Percentiles rank a stretch among this genome's conserved stretches.
These are phyloP conservation scores for Cochlearia excelsa DNA, from an alignment of 345 rosid species.

Conservation along the genomic window DNA sequence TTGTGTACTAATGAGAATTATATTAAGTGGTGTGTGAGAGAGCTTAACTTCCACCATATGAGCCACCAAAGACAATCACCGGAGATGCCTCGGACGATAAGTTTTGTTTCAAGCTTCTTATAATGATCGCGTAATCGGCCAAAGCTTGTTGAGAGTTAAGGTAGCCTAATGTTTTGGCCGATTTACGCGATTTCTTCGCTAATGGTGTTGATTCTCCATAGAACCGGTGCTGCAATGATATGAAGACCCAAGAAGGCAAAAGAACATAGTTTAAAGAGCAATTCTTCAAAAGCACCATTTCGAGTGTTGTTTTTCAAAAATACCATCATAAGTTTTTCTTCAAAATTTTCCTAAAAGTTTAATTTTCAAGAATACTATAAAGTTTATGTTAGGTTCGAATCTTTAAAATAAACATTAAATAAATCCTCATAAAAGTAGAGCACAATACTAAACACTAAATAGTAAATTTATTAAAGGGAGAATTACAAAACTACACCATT, in stretches of 20 bases:
- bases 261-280: neutral
- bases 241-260: constrained; percentile 1
- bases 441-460: too few species aligned
- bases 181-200: constrained; percentile 54
- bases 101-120: constrained; percentile 70
- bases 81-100: constrained; percentile 72
- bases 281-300: too few species aligned
- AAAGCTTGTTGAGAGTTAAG: constrained; percentile 75
- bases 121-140: constrained; percentile 70
- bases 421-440: too few species aligned
- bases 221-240: constrained; percentile 59
- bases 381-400: too few species aligned
- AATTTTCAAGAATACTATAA: too few species aligned
- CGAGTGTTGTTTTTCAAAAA: too few species aligned
- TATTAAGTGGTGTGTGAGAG: neutral
- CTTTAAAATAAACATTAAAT: too few species aligned
- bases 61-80: constrained; percentile 81
- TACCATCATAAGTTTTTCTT: too few species aligned
- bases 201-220: constrained; percentile 75
- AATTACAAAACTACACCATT: too few species aligned
- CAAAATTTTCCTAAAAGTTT: too few species aligned
- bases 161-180: constrained; percentile 62
- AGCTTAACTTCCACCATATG: constrained; percentile 81
- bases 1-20: neutral
- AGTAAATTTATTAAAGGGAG: too few species aligned